Percentiles rank a stretch among this genome's conserved stretches.
These are phyloP conservation scores for Pseudonitzschia pungens DNA, from an alignment of 108 stramenopile species.

Conservation along the genomic window DNA sequence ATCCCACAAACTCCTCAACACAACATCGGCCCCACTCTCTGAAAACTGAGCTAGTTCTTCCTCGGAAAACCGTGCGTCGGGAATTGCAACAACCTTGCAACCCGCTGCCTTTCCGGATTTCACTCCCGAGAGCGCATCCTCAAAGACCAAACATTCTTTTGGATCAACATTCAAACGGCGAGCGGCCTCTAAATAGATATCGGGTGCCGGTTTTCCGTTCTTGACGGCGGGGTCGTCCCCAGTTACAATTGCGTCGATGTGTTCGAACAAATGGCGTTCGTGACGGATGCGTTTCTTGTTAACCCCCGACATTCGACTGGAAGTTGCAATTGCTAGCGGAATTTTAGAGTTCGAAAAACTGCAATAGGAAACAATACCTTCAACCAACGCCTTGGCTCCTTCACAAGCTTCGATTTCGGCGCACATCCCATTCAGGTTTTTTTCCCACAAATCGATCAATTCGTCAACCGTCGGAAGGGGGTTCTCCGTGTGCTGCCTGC, in stretches of 20 bases:
- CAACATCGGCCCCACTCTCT: slow-evolving; percentile 50
- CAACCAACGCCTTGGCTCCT: slow-evolving; percentile 65
- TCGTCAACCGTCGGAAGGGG: slow-evolving; percentile 13
- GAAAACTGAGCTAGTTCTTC: slow-evolving; percentile 48
- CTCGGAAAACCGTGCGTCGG: slow-evolving; percentile 58
- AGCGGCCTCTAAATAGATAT: slow-evolving; percentile 77
- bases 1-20: slow-evolving; percentile 52
- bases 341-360: slow-evolving; percentile 15
- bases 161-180: slow-evolving; percentile 58
- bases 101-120: slow-evolving; percentile 68
- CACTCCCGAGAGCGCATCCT: slow-evolving; percentile 75
- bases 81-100: slow-evolving; percentile 70
- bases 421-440: slow-evolving; percentile 54
- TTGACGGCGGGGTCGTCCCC: slow-evolving; percentile 70
- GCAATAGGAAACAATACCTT: slow-evolving; percentile 27
- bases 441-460: slow-evolving; percentile 69
- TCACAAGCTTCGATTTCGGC: slow-evolving; percentile 55
- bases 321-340: slow-evolving; percentile 79
- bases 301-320: slow-evolving; percentile 56
- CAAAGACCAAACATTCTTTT: slow-evolving; percentile 75
- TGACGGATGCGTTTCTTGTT: slow-evolving; percentile 51
- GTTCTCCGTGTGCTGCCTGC: slow-evolving; percentile 48
- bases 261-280: slow-evolving; percentile 56
- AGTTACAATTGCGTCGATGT: slow-evolving; percentile 57
- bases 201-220: slow-evolving; percentile 85